Evolutionary conservation across 129 eudicot species (phyloP).

Genomic region (Tagetes erecta): DNA sequence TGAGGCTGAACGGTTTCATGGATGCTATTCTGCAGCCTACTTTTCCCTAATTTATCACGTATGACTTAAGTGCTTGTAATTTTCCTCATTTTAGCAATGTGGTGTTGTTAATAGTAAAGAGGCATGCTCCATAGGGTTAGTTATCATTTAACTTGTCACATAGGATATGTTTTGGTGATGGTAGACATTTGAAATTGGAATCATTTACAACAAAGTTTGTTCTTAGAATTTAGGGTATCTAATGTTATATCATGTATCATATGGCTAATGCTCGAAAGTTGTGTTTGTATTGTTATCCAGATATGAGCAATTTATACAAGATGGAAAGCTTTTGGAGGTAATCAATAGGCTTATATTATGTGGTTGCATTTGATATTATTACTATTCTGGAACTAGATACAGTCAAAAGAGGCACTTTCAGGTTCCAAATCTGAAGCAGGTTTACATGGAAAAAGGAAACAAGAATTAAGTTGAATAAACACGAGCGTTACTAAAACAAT

Average conservation of each 20-base stretch:
- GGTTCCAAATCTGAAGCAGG: constrained; percentile 4
- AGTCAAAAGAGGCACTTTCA: constrained; percentile 1
- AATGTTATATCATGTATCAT: not conserved
- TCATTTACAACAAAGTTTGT: not conserved
- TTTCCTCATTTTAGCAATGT: not conserved
- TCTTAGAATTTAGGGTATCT: not conserved
- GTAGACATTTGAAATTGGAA: not conserved
- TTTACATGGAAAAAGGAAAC: constrained; percentile 21
- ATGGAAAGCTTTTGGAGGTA: constrained; percentile 96
- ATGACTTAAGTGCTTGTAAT: not conserved
- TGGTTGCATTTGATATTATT: not conserved
- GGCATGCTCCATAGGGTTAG: not conserved
- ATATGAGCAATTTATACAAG: constrained; percentile 77
- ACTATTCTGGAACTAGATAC: not conserved
- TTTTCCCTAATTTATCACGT: constrained; percentile 1
- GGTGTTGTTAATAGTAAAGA: not conserved
- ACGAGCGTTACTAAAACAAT: not conserved
- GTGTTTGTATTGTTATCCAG: constrained; percentile 41
- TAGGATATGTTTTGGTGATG: constrained; percentile 17
- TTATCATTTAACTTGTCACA: not conserved
- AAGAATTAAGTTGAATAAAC: not conserved
- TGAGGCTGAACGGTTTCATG: constrained; percentile 4
- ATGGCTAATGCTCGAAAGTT: constrained; percentile 14
- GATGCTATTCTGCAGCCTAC: not conserved
- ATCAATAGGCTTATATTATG: constrained; percentile 7